Evolutionary conservation across 2,329 filamentous ascomycete genomes (phyloP).

Genomic region (Phaeosphaeriaceae sp.): DNA sequence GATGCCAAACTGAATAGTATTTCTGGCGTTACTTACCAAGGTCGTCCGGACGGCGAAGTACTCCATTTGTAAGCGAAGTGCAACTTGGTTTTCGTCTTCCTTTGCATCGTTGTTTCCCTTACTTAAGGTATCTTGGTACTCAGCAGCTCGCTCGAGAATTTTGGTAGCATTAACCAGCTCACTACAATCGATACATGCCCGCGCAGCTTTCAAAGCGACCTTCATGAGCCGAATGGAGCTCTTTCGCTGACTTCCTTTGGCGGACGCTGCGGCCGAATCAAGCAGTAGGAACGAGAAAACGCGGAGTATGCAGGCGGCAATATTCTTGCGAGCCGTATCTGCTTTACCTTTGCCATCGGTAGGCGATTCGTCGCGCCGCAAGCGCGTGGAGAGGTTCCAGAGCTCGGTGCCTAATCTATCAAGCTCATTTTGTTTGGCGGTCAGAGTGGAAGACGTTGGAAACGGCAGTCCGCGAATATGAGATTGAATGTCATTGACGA

Average conservation of each 20-base stretch:
- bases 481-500: constrained; percentile 45
- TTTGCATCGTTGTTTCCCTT: constrained; percentile 19
- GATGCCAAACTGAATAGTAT: background rate
- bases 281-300: constrained; percentile 72
- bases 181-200: constrained; percentile 65
- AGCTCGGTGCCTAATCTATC: constrained; percentile 64
- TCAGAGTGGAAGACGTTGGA: constrained; percentile 27
- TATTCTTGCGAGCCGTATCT: constrained; percentile 23
- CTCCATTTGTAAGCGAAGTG: constrained; percentile 59
- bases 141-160: constrained; percentile 68
- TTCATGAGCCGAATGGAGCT: constrained; percentile 64
- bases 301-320: constrained; percentile 48
- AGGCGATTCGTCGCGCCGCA: constrained; percentile 40
- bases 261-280: constrained; percentile 50
- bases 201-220: constrained; percentile 70
- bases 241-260: constrained; percentile 30
- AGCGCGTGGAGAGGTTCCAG: constrained; percentile 70
- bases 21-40: constrained; percentile 59
- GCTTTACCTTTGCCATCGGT: constrained; percentile 41
- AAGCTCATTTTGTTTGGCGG: constrained; percentile 55
- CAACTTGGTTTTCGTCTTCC: constrained; percentile 36
- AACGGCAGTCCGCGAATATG: constrained; percentile 53
- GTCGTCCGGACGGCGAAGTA: constrained; percentile 71
- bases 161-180: constrained; percentile 65
- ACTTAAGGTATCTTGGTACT: constrained; percentile 49